Conservation (phyloP, 805 yeast genomes). For the Zygosaccharomyces lentus region DNA sequence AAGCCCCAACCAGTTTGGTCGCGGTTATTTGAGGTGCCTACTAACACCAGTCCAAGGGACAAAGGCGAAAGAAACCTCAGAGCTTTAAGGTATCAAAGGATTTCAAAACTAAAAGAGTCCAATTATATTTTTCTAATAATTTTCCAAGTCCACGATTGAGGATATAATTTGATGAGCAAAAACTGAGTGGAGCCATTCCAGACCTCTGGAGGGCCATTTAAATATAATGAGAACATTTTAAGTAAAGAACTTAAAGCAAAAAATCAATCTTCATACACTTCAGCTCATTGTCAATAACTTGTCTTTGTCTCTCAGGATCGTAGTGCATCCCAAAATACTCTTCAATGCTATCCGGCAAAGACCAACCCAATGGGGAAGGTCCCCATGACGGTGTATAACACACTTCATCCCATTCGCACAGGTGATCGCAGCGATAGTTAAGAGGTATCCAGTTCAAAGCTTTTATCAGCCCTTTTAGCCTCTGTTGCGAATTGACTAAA, state of each 20-base stretch:
- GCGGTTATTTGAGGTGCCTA: no score
- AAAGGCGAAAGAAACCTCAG: no score
- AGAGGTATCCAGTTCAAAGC: slow-evolving; percentile 40
- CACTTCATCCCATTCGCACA: slow-evolving; percentile 45
- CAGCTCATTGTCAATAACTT: slow-evolving; percentile 18
- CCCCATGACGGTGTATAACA: slow-evolving; percentile 62
- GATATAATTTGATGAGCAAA: no score
- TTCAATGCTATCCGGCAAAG: slow-evolving; percentile 12
- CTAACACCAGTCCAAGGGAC: no score
- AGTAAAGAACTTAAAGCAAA: neutral
- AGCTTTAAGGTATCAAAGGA: no score
- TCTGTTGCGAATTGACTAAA: slow-evolving; percentile 13
- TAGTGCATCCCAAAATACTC: slow-evolving; percentile 18
- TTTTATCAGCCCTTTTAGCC: slow-evolving; percentile 23
- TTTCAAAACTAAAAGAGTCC: no score
- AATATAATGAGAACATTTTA: neutral
- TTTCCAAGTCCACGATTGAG: no score
- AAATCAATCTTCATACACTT: slow-evolving; percentile 20
- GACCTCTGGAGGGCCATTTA: no score
- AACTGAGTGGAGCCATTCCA: no score
- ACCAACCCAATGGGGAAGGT: slow-evolving; percentile 50
- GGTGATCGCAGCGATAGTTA: slow-evolving; percentile 39
- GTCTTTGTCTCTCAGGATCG: slow-evolving; percentile 17
- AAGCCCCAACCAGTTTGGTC: no score
- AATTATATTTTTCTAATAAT: no score